Evolutionary conservation across 345 rosid species (phyloP).

Genomic region (Angophora floribunda): DNA sequence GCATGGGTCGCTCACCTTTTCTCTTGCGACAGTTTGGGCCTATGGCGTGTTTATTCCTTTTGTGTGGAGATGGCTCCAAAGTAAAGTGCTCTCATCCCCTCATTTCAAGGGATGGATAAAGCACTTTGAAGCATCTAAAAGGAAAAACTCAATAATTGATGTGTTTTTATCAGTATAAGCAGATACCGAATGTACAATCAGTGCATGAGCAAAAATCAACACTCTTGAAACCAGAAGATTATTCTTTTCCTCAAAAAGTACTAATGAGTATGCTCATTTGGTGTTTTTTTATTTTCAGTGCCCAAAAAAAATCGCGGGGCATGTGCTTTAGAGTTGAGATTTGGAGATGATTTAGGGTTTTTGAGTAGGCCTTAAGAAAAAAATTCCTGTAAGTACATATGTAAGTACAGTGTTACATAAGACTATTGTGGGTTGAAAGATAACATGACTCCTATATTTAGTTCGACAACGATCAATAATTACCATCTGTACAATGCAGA

Average conservation of each 20-base stretch:
- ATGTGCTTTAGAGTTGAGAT: neutral
- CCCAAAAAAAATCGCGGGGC: neutral
- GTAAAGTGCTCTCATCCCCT: neutral
- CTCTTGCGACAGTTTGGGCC: neutral
- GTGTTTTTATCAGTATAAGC: neutral
- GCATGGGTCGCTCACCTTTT: neutral
- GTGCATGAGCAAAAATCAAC: neutral
- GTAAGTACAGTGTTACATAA: neutral
- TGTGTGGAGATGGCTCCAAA: neutral
- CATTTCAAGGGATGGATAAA: constrained; percentile 4
- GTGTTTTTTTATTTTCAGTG: neutral
- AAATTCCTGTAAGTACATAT: neutral
- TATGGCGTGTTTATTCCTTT: constrained; percentile 2
- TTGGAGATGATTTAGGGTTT: neutral
- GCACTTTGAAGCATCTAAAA: neutral
- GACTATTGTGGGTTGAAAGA: neutral
- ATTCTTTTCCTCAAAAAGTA: neutral
- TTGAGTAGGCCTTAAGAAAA: neutral
- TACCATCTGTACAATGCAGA: neutral
- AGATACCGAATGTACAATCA: neutral
- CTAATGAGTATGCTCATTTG: neutral
- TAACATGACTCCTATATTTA: neutral
- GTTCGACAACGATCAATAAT: neutral
- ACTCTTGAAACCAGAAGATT: neutral
- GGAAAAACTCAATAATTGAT: neutral